Evolutionary conservation across 2,329 filamentous ascomycete genomes (phyloP).

Genomic region (Aspergillus novofumigatus): DNA sequence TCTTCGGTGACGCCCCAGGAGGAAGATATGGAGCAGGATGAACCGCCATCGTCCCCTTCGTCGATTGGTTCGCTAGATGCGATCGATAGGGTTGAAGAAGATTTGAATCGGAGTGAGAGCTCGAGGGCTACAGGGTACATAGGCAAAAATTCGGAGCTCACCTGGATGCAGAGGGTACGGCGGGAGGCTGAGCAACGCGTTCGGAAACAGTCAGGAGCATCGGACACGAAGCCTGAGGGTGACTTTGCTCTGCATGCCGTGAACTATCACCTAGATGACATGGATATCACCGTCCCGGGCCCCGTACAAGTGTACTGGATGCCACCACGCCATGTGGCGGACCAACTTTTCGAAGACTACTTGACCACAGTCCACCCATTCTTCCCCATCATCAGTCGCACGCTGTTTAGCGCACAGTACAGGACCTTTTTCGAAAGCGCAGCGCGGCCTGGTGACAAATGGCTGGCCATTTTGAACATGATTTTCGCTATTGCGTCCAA

Average conservation of each 20-base stretch:
- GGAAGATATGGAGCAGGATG: conserved; percentile 24
- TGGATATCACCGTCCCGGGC: conserved; percentile 37
- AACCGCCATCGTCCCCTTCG: conserved; percentile 24
- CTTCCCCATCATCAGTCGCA: conserved; percentile 43
- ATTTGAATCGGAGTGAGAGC: conserved; percentile 36
- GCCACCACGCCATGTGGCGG: conserved; percentile 38
- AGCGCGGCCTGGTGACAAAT: conserved; percentile 35
- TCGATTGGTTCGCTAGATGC: conserved; percentile 42
- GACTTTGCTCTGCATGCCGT: conserved; percentile 31
- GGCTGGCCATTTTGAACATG: conserved; percentile 45
- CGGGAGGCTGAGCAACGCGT: conserved; percentile 35
- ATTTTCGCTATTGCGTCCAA: conserved; percentile 44
- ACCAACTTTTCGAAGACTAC: conserved; percentile 41
- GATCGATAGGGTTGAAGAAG: conserved; percentile 44
- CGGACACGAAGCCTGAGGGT: conserved; percentile 28
- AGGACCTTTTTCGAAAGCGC: conserved; percentile 34
- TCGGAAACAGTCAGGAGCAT: conserved; percentile 23
- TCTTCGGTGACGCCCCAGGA: conserved; percentile 29
- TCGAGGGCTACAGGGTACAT: conserved; percentile 40
- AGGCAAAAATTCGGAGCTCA: conserved; percentile 45
- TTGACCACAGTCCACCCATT: conserved; percentile 40
- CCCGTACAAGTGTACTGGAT: conserved; percentile 41
- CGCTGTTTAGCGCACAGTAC: conserved; percentile 40
- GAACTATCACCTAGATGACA: conserved; percentile 44
- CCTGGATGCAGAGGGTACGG: conserved; percentile 42